Conservation (phyloP, 2,329 filamentous ascomycete genomes). For the Aspergillus flavus region DNA sequence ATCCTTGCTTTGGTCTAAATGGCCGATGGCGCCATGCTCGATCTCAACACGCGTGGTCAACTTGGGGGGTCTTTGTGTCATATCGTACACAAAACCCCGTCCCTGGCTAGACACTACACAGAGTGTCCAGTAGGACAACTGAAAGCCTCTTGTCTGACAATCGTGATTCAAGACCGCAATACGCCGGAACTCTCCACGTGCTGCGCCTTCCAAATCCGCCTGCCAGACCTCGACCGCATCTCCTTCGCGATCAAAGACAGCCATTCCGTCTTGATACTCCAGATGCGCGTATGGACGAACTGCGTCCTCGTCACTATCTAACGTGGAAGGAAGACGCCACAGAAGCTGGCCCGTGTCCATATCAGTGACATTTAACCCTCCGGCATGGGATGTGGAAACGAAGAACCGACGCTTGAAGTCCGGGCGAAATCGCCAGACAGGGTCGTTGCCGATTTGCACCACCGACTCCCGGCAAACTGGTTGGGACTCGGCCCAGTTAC, state of each 20-base stretch:
- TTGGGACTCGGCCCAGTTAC: conserved; percentile 40
- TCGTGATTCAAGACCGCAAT: conserved; percentile 47
- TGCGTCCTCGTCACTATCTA: conserved; percentile 27
- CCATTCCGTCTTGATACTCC: conserved; percentile 51
- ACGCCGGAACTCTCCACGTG: conserved; percentile 43
- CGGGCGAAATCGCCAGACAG: conserved; percentile 50
- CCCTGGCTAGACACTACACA: conserved; percentile 51
- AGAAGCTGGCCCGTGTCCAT: conserved; percentile 48
- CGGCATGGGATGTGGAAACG: conserved; percentile 48
- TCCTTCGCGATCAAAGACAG: conserved; percentile 49
- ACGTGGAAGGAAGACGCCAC: conserved; percentile 39
- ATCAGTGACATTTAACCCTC: conserved; percentile 50
- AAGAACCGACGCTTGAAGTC: conserved; percentile 52
- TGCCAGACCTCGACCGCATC: conserved; percentile 52
- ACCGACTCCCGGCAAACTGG: conserved; percentile 44
- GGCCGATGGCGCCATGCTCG: conserved; percentile 45
- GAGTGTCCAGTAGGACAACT: conserved; percentile 47
- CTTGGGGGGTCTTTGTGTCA: conserved; percentile 38
- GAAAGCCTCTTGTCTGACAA: conserved; percentile 49
- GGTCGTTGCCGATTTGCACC: conserved; percentile 44
- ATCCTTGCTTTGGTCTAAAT: conserved; percentile 47
- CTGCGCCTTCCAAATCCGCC: conserved; percentile 35
- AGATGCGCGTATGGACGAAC: conserved; percentile 51
- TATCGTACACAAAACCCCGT: conserved; percentile 50
- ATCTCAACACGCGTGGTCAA: conserved; percentile 43